Base-by-base conservation (phyloP, 805 yeast species). In the Zygoascus ofunaensis region DNA sequence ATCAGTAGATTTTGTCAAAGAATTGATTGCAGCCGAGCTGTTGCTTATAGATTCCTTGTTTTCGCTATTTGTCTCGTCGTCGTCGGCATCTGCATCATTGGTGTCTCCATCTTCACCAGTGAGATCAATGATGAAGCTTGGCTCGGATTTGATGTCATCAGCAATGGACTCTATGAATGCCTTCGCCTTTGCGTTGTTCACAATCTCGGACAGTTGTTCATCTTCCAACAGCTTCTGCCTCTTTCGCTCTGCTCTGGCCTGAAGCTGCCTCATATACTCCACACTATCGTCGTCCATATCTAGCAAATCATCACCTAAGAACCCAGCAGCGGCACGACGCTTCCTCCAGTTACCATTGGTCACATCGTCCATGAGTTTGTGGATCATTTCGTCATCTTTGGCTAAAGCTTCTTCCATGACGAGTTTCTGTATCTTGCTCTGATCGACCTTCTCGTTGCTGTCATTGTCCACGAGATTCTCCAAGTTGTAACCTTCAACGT, bases 81-180 rank as follows among this genome's bases (percentile, higher is more conserved):
- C 15, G 7, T 19, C 32, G 7, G 30, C 30, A 26, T 26, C 30
- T 26, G 30, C 30, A 26, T 12, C 34, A 15, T 30, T 24, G 26
- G 5, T 19, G 24, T 21, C 28, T 28, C 3, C 14, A n/a, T 23
- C 17, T 19, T 21, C 34, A 4, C 37, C 49, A 15, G 26, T 14
- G 4, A 21, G 35, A n/a, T 46, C 49, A 22, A 45, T 43, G 4
- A 15, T 28, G n/a, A 43, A 33, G 7, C 23, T 26, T 5, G 36
- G 17, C 19, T 24, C 24, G 15, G 24, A 37, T 18, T 34, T 37
- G 33, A 21, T 37, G 14, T 24, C 41, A 12, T 55, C 58, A 12
- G 51, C 55, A 41, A 55, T 55, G 14, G 55, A 50, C 12, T 50
- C 43, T 5, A 55, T 39, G 41, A 55, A 55, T 4, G 58, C 58